phyloP scores from a whole-genome alignment of 345 rosid species.

The Angophora floribunda region DNA sequence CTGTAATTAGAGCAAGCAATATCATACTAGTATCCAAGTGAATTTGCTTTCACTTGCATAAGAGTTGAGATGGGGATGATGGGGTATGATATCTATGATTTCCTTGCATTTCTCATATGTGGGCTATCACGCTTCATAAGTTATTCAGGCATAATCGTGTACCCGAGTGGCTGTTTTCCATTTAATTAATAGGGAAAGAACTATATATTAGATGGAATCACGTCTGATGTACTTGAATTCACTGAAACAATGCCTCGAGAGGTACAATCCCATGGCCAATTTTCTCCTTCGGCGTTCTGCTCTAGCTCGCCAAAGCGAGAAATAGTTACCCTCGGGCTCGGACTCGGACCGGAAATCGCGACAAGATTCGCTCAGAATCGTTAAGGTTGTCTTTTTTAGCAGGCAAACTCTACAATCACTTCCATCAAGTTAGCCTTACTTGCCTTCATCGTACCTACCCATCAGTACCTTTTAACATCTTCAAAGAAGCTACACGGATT shows the following conservation, averaged over 20 bases:
- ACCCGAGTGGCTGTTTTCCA: background rate
- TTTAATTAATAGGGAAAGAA: background rate
- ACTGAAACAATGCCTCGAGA: background rate
- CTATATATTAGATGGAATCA: background rate
- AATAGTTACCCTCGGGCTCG: background rate
- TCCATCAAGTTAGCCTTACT: background rate
- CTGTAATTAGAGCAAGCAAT: background rate
- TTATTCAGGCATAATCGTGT: background rate
- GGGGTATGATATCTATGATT: background rate
- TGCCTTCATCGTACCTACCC: background rate
- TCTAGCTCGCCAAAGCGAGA: background rate
- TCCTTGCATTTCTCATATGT: background rate
- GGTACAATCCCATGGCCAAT: background rate
- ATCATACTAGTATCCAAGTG: background rate
- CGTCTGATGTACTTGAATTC: background rate
- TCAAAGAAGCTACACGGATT: background rate
- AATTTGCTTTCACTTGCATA: background rate
- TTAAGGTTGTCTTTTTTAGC: background rate
- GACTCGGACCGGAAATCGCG: background rate
- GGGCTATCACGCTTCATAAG: background rate
- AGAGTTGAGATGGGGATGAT: background rate
- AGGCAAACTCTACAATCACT: background rate
- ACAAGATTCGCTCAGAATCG: background rate
- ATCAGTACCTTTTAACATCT: background rate
- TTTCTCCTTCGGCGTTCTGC: background rate